These are phyloP conservation scores for Torulaspora indica DNA, from an alignment of 805 yeast species.

Conservation along the genomic window DNA sequence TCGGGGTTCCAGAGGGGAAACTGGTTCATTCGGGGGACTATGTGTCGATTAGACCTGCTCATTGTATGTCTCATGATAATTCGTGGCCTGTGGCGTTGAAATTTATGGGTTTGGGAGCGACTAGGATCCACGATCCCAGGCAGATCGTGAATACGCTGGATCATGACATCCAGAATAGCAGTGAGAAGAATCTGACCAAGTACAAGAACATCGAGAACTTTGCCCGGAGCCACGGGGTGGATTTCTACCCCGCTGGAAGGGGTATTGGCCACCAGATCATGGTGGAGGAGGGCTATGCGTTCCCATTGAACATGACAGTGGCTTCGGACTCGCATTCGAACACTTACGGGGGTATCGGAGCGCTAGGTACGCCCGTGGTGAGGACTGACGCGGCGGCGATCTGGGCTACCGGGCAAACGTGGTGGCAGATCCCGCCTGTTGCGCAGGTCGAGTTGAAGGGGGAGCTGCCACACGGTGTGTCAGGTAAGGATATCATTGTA, in stretches of 20 bases:
- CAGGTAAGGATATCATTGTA: slow-evolving; percentile 96
- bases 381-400: slow-evolving; percentile 98
- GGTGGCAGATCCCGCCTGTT: slow-evolving; percentile 99
- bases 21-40: slow-evolving; percentile 85
- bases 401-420: slow-evolving; percentile 99
- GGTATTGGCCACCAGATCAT: slow-evolving; percentile 99
- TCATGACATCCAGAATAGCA: slow-evolving; percentile 94
- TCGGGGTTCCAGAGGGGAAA: slow-evolving; percentile 73
- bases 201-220: slow-evolving; percentile 84
- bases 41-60: slow-evolving; percentile 90
- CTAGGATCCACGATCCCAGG: slow-evolving; percentile 70
- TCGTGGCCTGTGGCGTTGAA: slow-evolving; percentile 99
- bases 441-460: slow-evolving; percentile 88
- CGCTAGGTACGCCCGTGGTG: slow-evolving; percentile 95
- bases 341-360: slow-evolving; percentile 95
- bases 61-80: slow-evolving; percentile 98
- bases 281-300: slow-evolving; percentile 98
- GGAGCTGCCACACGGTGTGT: slow-evolving; percentile 73
- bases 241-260: slow-evolving; percentile 97
- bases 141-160: slow-evolving; percentile 96
- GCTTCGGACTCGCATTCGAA: slow-evolving; percentile 98
- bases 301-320: slow-evolving; percentile 87
- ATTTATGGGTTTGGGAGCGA: slow-evolving; percentile 92
- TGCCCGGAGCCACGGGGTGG: slow-evolving; percentile 86
- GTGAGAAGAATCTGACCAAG: slow-evolving; percentile 82